Percentiles rank a stretch among this genome's conserved stretches.
Evolutionary conservation across 2,329 filamentous ascomycete species (phyloP).

Genomic region (Lomentospora prolificans): DNA sequence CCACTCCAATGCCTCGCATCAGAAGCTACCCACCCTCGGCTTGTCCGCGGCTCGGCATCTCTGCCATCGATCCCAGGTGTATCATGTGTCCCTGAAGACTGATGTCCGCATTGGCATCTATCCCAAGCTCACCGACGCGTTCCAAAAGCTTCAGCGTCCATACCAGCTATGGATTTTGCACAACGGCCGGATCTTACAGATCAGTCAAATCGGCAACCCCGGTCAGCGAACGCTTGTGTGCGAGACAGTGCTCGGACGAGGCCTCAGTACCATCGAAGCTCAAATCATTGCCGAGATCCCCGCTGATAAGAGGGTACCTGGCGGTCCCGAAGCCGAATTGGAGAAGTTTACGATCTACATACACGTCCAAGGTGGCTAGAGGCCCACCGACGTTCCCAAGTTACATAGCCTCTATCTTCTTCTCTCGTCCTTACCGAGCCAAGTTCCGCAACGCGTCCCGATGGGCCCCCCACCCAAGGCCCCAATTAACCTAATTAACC

Average conservation of each 20-base stretch:
- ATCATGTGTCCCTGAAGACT: constrained; percentile 53
- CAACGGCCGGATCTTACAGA: constrained; percentile 6
- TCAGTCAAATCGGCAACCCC: background rate
- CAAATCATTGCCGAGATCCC: constrained; percentile 65
- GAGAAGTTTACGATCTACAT: constrained; percentile 71
- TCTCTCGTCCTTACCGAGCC: background rate
- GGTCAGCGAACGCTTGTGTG: constrained; percentile 45
- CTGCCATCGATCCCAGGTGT: constrained; percentile 43
- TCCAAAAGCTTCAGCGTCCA: constrained; percentile 59
- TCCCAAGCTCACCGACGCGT: constrained; percentile 51
- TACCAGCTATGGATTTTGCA: constrained; percentile 64
- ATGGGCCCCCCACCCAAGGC: too few relatives aligned
- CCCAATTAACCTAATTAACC: too few relatives aligned
- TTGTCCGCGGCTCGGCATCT: background rate
- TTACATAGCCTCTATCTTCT: background rate
- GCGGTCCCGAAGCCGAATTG: constrained; percentile 58
- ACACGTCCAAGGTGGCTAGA: constrained; percentile 28
- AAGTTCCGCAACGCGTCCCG: too few relatives aligned
- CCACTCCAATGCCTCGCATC: background rate
- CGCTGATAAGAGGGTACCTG: constrained; percentile 44
- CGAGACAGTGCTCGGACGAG: constrained; percentile 60
- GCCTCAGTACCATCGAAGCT: constrained; percentile 69
- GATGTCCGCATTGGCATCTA: constrained; percentile 55
- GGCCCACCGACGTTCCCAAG: background rate
- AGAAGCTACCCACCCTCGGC: background rate